These are phyloP conservation scores for Orobanche coerulescens DNA, from an alignment of 257 asterid species.

Conservation along the genomic window DNA sequence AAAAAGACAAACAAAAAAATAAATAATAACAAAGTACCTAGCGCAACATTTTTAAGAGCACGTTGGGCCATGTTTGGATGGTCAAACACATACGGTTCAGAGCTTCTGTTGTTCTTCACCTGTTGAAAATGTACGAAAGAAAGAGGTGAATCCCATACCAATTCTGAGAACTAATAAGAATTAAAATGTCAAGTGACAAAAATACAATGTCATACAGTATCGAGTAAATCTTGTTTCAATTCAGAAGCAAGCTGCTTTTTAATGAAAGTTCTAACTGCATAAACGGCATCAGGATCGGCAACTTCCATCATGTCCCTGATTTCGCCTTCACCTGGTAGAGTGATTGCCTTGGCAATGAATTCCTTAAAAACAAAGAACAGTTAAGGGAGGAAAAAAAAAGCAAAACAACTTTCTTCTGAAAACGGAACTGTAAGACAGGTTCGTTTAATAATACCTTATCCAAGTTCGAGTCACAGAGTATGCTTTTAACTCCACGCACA, in stretches of 20 bases:
- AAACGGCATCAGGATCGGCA: conserved; percentile 92
- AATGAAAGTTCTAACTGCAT: conserved; percentile 60
- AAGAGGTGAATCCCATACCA: background rate
- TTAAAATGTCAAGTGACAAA: background rate
- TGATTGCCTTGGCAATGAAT: conserved; percentile 74
- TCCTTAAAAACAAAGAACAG: conserved; percentile 36
- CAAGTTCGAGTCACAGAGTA: conserved; percentile 50
- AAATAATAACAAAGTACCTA: conserved; percentile 28
- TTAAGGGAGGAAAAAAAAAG: conserved; percentile 12
- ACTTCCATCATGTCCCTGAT: conserved; percentile 81
- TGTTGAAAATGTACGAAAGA: conserved; percentile 19
- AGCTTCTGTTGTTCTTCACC: conserved; percentile 52
- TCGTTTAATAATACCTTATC: conserved; percentile 48
- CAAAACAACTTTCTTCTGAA: background rate
- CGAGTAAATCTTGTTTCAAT: conserved; percentile 47
- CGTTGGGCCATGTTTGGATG: conserved; percentile 66
- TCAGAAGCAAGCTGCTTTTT: conserved; percentile 69
- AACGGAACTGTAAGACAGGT: background rate
- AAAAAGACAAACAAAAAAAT: background rate
- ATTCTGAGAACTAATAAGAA: background rate
- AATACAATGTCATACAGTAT: conserved; percentile 34
- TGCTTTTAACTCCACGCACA: conserved; percentile 55
- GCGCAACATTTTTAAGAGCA: conserved; percentile 57
- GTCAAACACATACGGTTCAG: conserved; percentile 47
- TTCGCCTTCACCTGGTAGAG: conserved; percentile 76